Percentiles rank a stretch among this genome's conserved stretches.
Evolutionary conservation across 768 basidiomycete genomes (phyloP).

Genomic region (Mycena alexandri): DNA sequence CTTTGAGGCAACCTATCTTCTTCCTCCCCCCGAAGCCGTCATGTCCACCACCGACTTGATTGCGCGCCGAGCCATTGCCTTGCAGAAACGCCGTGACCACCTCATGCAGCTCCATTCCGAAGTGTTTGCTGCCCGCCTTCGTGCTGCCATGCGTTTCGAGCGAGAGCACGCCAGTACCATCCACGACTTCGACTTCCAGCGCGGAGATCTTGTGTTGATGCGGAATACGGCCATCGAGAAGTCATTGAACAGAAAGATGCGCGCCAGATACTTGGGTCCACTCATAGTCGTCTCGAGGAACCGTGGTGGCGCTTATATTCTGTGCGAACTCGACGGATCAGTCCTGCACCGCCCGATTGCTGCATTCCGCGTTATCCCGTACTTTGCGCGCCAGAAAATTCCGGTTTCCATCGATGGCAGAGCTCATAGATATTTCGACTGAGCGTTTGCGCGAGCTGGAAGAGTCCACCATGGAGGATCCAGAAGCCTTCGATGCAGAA

Average conservation of each 20-base stretch:
- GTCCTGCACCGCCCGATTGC: conserved; percentile 40
- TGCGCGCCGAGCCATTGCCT: too few species aligned
- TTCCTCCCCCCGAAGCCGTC: too few species aligned
- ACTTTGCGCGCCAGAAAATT: conserved; percentile 29
- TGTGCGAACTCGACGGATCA: conserved; percentile 33
- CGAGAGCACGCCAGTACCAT: conserved; percentile 39
- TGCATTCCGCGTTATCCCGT: conserved; percentile 43
- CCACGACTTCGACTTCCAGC: conserved; percentile 42
- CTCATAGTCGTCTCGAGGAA: conserved; percentile 45
- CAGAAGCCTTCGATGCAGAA: neutral
- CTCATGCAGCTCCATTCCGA: conserved; percentile 29
- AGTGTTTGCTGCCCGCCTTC: conserved; percentile 23
- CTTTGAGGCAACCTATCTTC: too few species aligned
- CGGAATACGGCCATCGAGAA: conserved; percentile 49
- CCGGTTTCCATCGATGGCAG: conserved; percentile 25
- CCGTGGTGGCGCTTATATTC: conserved; percentile 41
- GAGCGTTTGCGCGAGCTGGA: conserved; percentile 1
- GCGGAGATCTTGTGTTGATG: conserved; percentile 44
- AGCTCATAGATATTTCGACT: conserved; percentile 28
- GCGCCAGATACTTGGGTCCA: conserved; percentile 52
- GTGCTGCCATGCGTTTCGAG: conserved; percentile 37
- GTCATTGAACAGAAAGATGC: too few species aligned
- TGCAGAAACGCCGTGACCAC: too few species aligned
- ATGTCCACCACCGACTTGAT: too few species aligned
- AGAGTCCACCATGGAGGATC: neutral